A percentile compares a stretch with the other conserved stretches of the same genome.
phyloP scores from a whole-genome alignment of 2,329 filamentous ascomycete species.

The Pseudogymnoascus sp. region DNA sequence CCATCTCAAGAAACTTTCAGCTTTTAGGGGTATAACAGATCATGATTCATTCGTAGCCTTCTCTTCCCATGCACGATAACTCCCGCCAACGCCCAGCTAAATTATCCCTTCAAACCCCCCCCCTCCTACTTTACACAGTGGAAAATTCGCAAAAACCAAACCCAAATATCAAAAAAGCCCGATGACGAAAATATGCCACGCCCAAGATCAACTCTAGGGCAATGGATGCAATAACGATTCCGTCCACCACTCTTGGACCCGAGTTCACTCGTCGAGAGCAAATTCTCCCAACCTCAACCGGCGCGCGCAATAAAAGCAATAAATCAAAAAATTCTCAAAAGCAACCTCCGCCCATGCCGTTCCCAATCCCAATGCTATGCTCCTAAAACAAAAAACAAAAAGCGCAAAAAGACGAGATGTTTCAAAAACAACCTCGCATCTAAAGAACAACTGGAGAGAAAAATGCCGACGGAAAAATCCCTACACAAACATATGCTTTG shows the following conservation, averaged over 20 bases:
- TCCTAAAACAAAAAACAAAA: background rate
- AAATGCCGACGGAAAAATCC: background rate
- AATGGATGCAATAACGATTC: background rate
- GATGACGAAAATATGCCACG: background rate
- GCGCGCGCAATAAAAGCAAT: background rate
- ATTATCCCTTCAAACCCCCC: constrained; percentile 3
- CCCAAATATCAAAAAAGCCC: background rate
- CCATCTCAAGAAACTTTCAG: background rate
- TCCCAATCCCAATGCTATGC: background rate
- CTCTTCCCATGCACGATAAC: constrained; percentile 3
- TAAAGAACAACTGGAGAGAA: background rate
- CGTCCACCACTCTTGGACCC: background rate
- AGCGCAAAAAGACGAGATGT: background rate
- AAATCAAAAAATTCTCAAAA: background rate
- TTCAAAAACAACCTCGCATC: background rate
- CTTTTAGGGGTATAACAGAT: background rate
- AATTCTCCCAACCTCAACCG: background rate
- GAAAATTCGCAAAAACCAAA: background rate
- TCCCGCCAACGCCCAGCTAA: constrained; percentile 3
- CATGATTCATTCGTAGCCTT: constrained; percentile 6
- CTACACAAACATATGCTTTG: background rate
- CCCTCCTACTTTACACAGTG: background rate
- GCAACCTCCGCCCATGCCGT: background rate
- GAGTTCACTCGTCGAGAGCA: background rate
- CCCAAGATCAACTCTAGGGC: background rate